Evolutionary conservation across 352 stramenopile species (phyloP), one percentile per base, ranked within the genome.

Genomic region (Pythium angustatum): DNA sequence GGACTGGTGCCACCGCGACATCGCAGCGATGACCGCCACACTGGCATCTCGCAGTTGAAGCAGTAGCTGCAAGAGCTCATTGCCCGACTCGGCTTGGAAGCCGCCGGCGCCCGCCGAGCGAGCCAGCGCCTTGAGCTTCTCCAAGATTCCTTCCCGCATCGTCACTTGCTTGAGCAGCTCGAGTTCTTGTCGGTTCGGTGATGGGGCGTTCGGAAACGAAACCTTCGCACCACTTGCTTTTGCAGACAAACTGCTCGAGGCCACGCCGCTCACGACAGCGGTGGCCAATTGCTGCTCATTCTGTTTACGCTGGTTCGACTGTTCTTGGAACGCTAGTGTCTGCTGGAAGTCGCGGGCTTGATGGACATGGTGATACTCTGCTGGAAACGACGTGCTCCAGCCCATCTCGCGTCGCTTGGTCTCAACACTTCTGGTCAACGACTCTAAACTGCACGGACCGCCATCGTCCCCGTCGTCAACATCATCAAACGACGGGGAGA

Each of bases 351-450:
- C 70, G 1, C 51, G 63, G 31, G 64, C 61, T 34, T 78, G 68
- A 52, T 76, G 65, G 28, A 53, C 36, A 1, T 64, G 51, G 17
- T 82, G 62, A 48, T 92, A 92, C 44, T 92, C 83, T 19, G 80
- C 81, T 27, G 81, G 81, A 40, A 76, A 92, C 1, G 80, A 90
- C 24, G 81, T 88, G 58, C 76, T 87, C 83, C 83, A 92, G 19
- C 83, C 75, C 60, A 85, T 81, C 59, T 92, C 81, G 10, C 80
- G 83, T 43, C 73, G 77, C 63, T 80, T 83, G 36, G 71, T 54
- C 48, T 79, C 76, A 14, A 40, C 41, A 33, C 44, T 56, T 19
- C 50, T 41, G 5, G 50, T 41, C 15, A 40, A 28, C 11, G 30
- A 15, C 31, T 63, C 33, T 15, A 54, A 53, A 17, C 55, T 58